These are phyloP conservation scores for Naganishia randhawae DNA, from an alignment of 768 basidiomycete genomes.

Conservation along the genomic window DNA sequence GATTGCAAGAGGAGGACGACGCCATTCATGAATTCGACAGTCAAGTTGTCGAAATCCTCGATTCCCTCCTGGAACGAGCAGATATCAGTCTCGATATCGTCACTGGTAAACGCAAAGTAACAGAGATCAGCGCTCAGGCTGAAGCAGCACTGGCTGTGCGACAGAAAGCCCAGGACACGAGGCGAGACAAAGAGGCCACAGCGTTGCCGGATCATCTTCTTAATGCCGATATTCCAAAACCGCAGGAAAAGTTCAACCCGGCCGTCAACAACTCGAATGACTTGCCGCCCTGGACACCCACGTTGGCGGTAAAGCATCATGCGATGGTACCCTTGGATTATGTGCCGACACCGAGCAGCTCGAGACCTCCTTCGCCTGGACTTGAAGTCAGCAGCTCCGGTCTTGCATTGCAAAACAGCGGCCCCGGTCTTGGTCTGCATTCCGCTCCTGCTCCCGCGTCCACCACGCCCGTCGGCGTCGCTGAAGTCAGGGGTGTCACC, in stretches of 20 bases:
- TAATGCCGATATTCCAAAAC: constrained; percentile 69
- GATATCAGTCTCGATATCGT: constrained; percentile 79
- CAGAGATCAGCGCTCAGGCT: constrained; percentile 37
- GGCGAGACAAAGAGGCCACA: constrained; percentile 35
- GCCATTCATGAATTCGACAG: constrained; percentile 76
- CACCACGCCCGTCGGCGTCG: neutral
- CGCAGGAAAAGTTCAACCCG: constrained; percentile 69
- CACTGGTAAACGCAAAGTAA: constrained; percentile 63
- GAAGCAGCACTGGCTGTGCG: constrained; percentile 24
- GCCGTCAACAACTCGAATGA: constrained; percentile 60
- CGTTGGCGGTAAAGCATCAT: constrained; percentile 72
- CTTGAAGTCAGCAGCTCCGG: neutral
- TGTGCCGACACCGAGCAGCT: constrained; percentile 27
- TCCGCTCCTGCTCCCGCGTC: neutral
- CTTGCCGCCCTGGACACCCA: constrained; percentile 62
- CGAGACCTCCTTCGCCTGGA: constrained; percentile 24
- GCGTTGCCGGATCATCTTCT: constrained; percentile 47
- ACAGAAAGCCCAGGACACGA: constrained; percentile 31
- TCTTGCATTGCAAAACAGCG: neutral
- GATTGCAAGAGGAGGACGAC: constrained; percentile 66
- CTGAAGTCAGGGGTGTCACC: constrained; percentile 21
- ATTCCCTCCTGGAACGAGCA: constrained; percentile 72
- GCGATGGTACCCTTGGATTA: constrained; percentile 75
- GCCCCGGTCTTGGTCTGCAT: neutral
- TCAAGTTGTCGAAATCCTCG: constrained; percentile 75